Evolutionary conservation across 106 monocot species (phyloP), one percentile per base, ranked within the genome.

Genomic region (Vanilla planifolia): DNA sequence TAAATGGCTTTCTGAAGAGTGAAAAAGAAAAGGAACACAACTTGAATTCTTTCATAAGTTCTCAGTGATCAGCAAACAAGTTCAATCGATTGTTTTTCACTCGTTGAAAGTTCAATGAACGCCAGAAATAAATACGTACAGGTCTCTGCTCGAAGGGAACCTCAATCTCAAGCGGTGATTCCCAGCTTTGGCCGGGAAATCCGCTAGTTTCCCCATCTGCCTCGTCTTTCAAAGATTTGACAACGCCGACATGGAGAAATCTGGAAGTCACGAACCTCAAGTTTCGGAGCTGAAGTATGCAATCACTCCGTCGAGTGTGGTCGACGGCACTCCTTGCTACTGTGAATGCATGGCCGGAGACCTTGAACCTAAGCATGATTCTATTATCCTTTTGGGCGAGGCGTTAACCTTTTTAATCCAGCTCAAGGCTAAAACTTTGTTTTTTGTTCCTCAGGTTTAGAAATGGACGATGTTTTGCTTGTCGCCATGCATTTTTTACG

Each of bases 61-160:
- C 19, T 46, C 46, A 37, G 10, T 37, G n/a, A n/a, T n/a, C n/a
- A n/a, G n/a, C n/a, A n/a, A n/a, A n/a, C n/a, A n/a, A n/a, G n/a
- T n/a, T n/a, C n/a, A n/a, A n/a, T n/a, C n/a, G n/a, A n/a, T n/a
- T n/a, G n/a, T n/a, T n/a, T n/a, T n/a, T n/a, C n/a, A n/a, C n/a
- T n/a, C n/a, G n/a, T n/a, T n/a, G n/a, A n/a, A n/a, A n/a, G n/a
- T n/a, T n/a, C n/a, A n/a, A n/a, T n/a, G n/a, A n/a, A n/a, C n/a
- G n/a, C n/a, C n/a, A n/a, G n/a, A n/a, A n/a, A n/a, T n/a, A n/a
- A n/a, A 17, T 34, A 11, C 44, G 59, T 61, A 92, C 92, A 22
- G 88, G 92, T 74, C 92, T 75, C 56, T 93, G 92, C 51, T 93
- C 92, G 48, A 81, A 92, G 15, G 92, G 92, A 27, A 93, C 84